Conservation (phyloP, 176 grass and related monocot genomes). For the Pontederia crassipes region DNA sequence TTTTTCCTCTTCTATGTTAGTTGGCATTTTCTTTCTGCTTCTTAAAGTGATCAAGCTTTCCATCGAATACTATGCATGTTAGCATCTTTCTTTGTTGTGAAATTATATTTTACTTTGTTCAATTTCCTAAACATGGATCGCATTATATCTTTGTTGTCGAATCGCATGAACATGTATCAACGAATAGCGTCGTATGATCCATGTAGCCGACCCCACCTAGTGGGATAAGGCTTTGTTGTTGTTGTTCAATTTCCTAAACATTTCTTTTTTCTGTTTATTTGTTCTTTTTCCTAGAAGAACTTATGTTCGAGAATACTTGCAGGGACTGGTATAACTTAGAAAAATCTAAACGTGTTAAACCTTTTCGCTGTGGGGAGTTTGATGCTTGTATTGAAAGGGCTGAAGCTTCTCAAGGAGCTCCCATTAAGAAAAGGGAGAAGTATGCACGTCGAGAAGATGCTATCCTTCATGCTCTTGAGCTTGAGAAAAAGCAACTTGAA, state of each 20-base stretch:
- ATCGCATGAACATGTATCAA: too few species aligned
- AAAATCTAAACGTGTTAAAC: conserved; percentile 98
- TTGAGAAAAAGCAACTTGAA: conserved; percentile 77
- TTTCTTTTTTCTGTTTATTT: background rate
- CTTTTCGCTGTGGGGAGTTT: conserved; percentile 96
- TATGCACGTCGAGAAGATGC: conserved; percentile 97
- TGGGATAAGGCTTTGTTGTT: too few species aligned
- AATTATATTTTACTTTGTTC: too few species aligned
- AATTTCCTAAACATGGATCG: too few species aligned
- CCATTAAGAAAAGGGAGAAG: conserved; percentile 96
- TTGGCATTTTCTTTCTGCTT: too few species aligned
- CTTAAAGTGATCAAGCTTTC: too few species aligned
- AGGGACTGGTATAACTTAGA: conserved; percentile 99
- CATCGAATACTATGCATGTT: too few species aligned
- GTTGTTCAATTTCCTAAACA: background rate
- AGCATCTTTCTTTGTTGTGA: background rate
- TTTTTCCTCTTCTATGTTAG: too few species aligned
- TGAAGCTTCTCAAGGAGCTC: conserved; percentile 79
- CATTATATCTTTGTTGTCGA: too few species aligned
- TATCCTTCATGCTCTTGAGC: conserved; percentile 92
- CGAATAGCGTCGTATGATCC: too few species aligned
- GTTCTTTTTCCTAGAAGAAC: background rate
- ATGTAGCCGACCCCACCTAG: too few species aligned
- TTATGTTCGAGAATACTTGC: conserved; percentile 8
- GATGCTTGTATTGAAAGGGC: conserved; percentile 98